A percentile compares a stretch with the other conserved stretches of the same genome.
Conservation (phyloP, 495 filamentous ascomycete genomes). For the Penicillium paradoxum region DNA sequence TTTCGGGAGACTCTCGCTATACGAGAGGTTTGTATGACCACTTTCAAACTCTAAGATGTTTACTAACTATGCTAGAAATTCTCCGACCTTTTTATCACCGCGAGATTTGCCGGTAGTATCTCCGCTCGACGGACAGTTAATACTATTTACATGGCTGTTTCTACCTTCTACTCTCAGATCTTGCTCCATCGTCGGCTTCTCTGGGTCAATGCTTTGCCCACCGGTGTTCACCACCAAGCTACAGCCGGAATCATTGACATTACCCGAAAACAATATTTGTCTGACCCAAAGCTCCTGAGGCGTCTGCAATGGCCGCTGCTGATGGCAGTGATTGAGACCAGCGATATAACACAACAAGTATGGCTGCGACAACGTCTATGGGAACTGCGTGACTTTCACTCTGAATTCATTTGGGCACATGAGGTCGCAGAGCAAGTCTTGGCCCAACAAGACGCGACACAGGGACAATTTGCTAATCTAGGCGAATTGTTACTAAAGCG, state of each 20-base stretch:
- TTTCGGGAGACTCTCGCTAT: conserved; percentile 30
- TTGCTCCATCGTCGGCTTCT: conserved; percentile 42
- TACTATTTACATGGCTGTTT: conserved; percentile 47
- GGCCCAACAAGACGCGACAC: conserved; percentile 25
- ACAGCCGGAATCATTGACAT: conserved; percentile 36
- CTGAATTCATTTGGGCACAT: conserved; percentile 33
- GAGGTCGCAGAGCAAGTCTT: conserved; percentile 32
- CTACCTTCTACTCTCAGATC: conserved; percentile 39
- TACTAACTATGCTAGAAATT: conserved; percentile 27
- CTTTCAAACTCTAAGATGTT: too few species aligned
- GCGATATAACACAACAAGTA: conserved; percentile 29
- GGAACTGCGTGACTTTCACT: conserved; percentile 30
- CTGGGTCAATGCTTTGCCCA: conserved; percentile 17
- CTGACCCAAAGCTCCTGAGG: conserved; percentile 31
- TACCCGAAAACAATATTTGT: conserved; percentile 33
- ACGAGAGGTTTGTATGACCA: conserved; percentile 26
- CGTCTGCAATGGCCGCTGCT: conserved; percentile 45
- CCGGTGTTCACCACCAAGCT: conserved; percentile 29
- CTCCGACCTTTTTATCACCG: conserved; percentile 41
- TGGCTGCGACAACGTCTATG: conserved; percentile 38
- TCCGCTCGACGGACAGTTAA: conserved; percentile 38
- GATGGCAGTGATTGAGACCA: conserved; percentile 43
- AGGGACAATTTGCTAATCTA: conserved; percentile 29
- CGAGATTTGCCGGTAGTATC: conserved; percentile 31
- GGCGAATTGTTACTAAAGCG: conserved; percentile 29